Conservation (phyloP, 148 eudicot species). For the Diospyros lotus region DNA sequence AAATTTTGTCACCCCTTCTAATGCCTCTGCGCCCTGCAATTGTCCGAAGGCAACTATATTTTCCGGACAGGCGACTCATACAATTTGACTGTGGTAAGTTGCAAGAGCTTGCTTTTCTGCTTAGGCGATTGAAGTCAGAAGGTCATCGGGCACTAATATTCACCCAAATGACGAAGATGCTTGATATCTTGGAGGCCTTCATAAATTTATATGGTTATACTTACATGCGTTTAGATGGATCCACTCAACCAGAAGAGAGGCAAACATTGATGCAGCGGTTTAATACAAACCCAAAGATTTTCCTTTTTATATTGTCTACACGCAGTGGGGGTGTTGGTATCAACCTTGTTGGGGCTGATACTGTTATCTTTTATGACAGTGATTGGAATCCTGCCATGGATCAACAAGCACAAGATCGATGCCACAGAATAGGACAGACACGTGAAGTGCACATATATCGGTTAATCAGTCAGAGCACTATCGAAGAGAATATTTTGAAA, state of each 20-base stretch:
- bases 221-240: slow-evolving; percentile 98
- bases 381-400: slow-evolving; percentile 99
- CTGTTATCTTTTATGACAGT: slow-evolving; percentile 94
- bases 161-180: slow-evolving; percentile 99
- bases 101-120: slow-evolving; percentile 84
- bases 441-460: slow-evolving; percentile 98
- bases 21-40: slow-evolving; percentile 89
- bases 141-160: slow-evolving; percentile 95
- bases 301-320: slow-evolving; percentile 93
- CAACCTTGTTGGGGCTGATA: slow-evolving; percentile 97
- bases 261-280: slow-evolving; percentile 98
- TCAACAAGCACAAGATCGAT: slow-evolving; percentile 98
- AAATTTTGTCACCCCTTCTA: slow-evolving; percentile 64
- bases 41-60: slow-evolving; percentile 92
- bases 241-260: slow-evolving; percentile 98
- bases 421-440: slow-evolving; percentile 98
- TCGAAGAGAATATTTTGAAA: slow-evolving; percentile 92
- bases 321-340: slow-evolving; percentile 99
- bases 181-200: slow-evolving; percentile 94
- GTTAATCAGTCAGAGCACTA: slow-evolving; percentile 86
- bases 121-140: slow-evolving; percentile 82
- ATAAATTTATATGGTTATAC: slow-evolving; percentile 95
- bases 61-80: slow-evolving; percentile 94
- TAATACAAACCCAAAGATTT: slow-evolving; percentile 90
- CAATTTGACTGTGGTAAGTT: slow-evolving; percentile 99